Conservation (phyloP, 805 yeast genomes). For the Ogataea haglerorum region DNA sequence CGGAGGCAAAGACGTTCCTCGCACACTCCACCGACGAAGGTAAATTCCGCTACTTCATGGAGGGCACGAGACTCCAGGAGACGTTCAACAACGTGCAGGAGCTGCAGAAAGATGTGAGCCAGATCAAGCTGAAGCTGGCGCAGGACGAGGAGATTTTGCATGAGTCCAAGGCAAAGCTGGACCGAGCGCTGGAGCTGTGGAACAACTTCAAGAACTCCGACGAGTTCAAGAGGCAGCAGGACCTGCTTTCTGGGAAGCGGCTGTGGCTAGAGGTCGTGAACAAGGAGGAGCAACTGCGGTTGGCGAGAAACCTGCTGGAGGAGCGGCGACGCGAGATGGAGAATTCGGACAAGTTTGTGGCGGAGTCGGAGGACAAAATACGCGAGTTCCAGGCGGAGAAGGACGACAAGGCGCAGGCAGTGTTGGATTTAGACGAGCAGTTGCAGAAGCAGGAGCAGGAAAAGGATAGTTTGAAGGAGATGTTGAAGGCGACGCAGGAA, state of each 20-base stretch:
- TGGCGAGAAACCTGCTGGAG: constrained; percentile 20
- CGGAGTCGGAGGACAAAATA: constrained; percentile 10
- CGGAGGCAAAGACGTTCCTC: constrained; percentile 85
- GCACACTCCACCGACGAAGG: constrained; percentile 69
- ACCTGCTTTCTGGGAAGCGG: constrained; percentile 44
- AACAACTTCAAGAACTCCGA: constrained; percentile 40
- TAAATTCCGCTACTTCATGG: constrained; percentile 75
- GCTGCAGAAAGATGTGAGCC: constrained; percentile 40
- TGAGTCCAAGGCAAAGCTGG: constrained; percentile 37
- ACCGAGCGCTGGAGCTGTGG: constrained; percentile 41
- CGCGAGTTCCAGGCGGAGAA: constrained; percentile 10
- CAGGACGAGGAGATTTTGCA: constrained; percentile 31
- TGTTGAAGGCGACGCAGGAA: constrained; percentile 20
- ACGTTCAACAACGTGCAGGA: constrained; percentile 51
- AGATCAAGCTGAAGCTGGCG: constrained; percentile 36
- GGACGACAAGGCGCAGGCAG: constrained; percentile 16
- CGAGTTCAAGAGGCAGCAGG: constrained; percentile 37
- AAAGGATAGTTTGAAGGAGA: constrained; percentile 15
- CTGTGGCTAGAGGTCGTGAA: constrained; percentile 43
- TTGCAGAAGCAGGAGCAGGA: constrained; percentile 13
- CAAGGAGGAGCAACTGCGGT: constrained; percentile 22
- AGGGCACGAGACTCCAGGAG: constrained; percentile 71
- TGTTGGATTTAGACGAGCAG: constrained; percentile 16
- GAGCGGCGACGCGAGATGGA: constrained; percentile 16
- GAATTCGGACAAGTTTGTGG: constrained; percentile 22